These are phyloP conservation scores for Clausena lansium DNA, from an alignment of 345 rosid genomes.

Conservation along the genomic window DNA sequence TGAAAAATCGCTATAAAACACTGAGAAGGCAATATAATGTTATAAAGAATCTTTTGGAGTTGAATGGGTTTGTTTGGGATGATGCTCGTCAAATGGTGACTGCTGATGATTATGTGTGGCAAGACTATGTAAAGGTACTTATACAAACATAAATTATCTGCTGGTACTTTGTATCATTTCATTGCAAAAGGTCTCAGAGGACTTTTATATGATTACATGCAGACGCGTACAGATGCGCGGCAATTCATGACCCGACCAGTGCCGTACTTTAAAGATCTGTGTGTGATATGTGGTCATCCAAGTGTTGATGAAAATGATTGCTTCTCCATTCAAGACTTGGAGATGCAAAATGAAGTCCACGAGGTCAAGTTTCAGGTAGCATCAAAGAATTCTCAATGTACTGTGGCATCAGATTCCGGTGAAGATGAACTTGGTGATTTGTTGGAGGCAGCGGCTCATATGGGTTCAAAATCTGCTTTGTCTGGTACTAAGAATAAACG, in stretches of 20 bases:
- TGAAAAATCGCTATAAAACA: conserved; percentile 84
- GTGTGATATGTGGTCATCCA: conserved; percentile 52
- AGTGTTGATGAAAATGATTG: conserved; percentile 42
- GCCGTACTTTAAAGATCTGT: conserved; percentile 72
- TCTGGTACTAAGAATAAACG: conserved; percentile 44
- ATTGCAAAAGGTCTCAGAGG: conserved; percentile 2
- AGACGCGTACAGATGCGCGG: conserved; percentile 66
- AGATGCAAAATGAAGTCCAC: conserved; percentile 41
- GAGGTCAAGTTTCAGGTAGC: conserved; percentile 26
- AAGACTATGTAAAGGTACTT: conserved; percentile 73
- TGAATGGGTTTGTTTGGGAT: conserved; percentile 81
- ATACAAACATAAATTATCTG: neutral
- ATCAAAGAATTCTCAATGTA: conserved; percentile 30
- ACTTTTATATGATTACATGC: conserved; percentile 24
- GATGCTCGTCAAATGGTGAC: conserved; percentile 80
- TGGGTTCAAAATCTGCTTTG: conserved; percentile 23
- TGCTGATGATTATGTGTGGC: conserved; percentile 87
- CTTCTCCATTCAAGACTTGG: conserved; percentile 50
- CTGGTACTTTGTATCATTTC: neutral
- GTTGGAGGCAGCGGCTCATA: conserved; percentile 19
- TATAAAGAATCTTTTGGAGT: conserved; percentile 62
- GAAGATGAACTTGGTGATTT: conserved; percentile 42
- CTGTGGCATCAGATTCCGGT: conserved; percentile 33
- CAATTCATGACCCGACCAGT: conserved; percentile 81
- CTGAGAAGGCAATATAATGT: conserved; percentile 68